Evolutionary conservation across 805 yeast genomes (phyloP).

Genomic region (Brettanomyces nanus): DNA sequence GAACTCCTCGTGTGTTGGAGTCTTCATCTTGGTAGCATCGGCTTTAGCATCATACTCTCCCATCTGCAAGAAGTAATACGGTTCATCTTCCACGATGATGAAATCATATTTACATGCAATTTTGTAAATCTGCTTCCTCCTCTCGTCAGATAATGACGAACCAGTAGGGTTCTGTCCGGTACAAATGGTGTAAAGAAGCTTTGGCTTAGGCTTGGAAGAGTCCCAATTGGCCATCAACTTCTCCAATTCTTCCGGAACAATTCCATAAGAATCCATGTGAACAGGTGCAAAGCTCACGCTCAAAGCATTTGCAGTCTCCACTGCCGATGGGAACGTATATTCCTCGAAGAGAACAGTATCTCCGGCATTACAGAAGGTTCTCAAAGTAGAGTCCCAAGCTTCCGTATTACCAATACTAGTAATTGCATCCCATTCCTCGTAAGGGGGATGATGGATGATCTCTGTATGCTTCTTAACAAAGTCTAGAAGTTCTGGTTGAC

Average conservation of each 20-base stretch:
- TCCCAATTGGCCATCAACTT: constrained; percentile 55
- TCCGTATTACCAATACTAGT: constrained; percentile 84
- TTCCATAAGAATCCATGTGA: constrained; percentile 56
- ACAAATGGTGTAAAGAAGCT: constrained; percentile 79
- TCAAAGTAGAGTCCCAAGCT: constrained; percentile 79
- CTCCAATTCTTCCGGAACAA: constrained; percentile 50
- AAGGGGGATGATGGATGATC: constrained; percentile 39
- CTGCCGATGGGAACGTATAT: constrained; percentile 66
- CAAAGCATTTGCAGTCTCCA: constrained; percentile 57
- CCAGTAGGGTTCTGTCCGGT: constrained; percentile 99
- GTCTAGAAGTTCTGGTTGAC: constrained; percentile 60
- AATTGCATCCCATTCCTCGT: constrained; percentile 67
- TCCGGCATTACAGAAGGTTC: constrained; percentile 48
- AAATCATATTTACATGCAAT: constrained; percentile 82
- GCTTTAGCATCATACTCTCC: constrained; percentile 55
- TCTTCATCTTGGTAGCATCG: constrained; percentile 18
- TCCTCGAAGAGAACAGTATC: constrained; percentile 72
- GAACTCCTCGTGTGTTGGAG: constrained; percentile 53
- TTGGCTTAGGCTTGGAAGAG: constrained; percentile 54
- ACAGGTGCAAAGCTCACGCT: constrained; percentile 60
- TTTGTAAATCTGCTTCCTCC: constrained; percentile 70
- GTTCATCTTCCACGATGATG: constrained; percentile 89
- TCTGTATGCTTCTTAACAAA: constrained; percentile 75
- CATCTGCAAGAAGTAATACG: constrained; percentile 95
- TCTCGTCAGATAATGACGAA: constrained; percentile 63